These are phyloP conservation scores for Exsudoporus frostii DNA, from an alignment of 768 basidiomycete species.

Conservation along the genomic window DNA sequence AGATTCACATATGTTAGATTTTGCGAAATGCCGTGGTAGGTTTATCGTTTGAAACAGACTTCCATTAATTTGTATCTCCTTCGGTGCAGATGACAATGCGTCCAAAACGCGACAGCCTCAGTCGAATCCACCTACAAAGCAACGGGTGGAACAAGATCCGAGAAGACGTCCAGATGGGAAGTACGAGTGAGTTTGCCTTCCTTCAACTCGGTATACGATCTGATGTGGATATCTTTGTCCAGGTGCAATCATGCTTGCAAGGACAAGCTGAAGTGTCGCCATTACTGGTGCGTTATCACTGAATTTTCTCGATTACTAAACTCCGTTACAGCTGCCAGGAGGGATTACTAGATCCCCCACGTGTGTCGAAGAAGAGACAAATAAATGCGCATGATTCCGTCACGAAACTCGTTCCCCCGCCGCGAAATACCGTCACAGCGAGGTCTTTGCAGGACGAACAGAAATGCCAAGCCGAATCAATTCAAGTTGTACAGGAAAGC, in stretches of 20 bases:
- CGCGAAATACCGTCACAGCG: slow-evolving; percentile 1
- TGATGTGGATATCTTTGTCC: neutral
- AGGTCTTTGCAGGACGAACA: slow-evolving; percentile 2
- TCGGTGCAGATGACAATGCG: neutral
- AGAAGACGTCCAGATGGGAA: slow-evolving; percentile 59
- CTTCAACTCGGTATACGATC: neutral
- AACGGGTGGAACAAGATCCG: slow-evolving; percentile 13
- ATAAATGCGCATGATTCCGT: slow-evolving; percentile 20
- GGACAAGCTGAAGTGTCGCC: slow-evolving; percentile 70
- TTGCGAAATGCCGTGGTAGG: slow-evolving; percentile 30
- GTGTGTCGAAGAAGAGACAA: slow-evolving; percentile 33
- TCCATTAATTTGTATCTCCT: neutral
- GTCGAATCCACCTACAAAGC: slow-evolving; percentile 1
- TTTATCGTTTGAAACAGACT: neutral
- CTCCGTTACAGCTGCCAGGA: slow-evolving; percentile 62
- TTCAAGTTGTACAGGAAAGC: slow-evolving; percentile 8
- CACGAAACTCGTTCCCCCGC: neutral
- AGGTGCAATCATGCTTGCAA: slow-evolving; percentile 84
- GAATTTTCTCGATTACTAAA: slow-evolving; percentile 5
- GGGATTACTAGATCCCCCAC: slow-evolving; percentile 54
- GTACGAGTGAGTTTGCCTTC: slow-evolving; percentile 44
- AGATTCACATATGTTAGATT: slow-evolving; percentile 30
- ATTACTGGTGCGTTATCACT: slow-evolving; percentile 53
- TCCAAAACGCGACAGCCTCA: neutral
- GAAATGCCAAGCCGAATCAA: neutral